Percentiles rank a stretch among this genome's conserved stretches.
Evolutionary conservation across 202 grass and related monocot species (phyloP).

Genomic region (Thinopyrum obtusiflorum): DNA sequence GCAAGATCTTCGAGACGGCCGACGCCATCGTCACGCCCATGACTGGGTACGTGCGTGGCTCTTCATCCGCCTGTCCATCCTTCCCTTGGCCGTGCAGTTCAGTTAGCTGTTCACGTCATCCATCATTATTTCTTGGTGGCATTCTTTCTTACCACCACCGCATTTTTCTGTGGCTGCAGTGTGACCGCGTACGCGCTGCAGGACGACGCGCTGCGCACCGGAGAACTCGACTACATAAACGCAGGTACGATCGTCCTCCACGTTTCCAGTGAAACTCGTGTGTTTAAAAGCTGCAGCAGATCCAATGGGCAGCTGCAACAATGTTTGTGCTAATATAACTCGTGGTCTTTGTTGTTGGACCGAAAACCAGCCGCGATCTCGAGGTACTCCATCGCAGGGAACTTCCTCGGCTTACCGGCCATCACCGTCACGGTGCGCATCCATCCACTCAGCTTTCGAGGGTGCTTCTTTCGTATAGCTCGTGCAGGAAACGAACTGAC

Average conservation of each 20-base stretch:
- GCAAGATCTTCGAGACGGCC: conserved; percentile 82
- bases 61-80: background rate
- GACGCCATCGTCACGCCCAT: conserved; percentile 94
- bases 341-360: background rate
- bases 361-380: conserved; percentile 56
- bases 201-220: conserved; percentile 60
- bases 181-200: conserved; percentile 86
- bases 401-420: conserved; percentile 92
- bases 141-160: background rate
- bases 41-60: conserved; percentile 55
- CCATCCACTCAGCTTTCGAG: background rate
- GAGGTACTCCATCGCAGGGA: conserved; percentile 92
- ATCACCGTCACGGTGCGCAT: conserved; percentile 66
- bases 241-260: conserved; percentile 31
- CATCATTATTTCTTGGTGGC: background rate
- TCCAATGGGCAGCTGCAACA: background rate
- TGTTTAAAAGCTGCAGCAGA: background rate
- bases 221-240: conserved; percentile 99
- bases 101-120: background rate
- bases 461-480: background rate
- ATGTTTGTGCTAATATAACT: background rate
- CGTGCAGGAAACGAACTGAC: background rate
- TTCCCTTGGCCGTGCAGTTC: no score
- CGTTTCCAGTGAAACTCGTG: background rate
- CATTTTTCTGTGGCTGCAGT: conserved; percentile 27